Conservation (phyloP, 164 flowering plant genomes). For the Tinospora cordifolia region DNA sequence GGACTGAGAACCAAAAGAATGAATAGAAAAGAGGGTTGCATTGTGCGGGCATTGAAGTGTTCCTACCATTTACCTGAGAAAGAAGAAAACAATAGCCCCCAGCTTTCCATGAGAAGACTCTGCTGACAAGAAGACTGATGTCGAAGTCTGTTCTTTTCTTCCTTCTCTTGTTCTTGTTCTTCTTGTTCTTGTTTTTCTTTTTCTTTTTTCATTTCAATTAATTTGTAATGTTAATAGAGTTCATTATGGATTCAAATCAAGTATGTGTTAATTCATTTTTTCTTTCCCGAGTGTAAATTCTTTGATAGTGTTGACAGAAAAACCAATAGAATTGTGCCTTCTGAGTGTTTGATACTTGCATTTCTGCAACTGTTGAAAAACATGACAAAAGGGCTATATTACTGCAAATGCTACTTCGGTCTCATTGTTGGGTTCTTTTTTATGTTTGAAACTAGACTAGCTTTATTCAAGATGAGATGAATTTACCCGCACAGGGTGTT, state of each 20-base stretch:
- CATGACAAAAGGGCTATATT: too few relatives aligned
- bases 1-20: not conserved
- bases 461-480: too few relatives aligned
- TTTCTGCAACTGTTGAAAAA: too few relatives aligned
- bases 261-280: not conserved
- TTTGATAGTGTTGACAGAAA: not conserved
- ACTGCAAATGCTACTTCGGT: too few relatives aligned
- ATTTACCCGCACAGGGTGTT: too few relatives aligned
- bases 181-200: too few relatives aligned
- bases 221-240: slow-evolving; percentile 1
- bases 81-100: not conserved
- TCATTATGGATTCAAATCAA: not conserved
- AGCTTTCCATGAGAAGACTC: not conserved
- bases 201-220: not conserved
- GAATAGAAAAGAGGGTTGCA: not conserved
- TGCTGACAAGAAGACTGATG: not conserved
- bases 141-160: too few relatives aligned
- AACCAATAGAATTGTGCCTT: not conserved
- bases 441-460: too few relatives aligned
- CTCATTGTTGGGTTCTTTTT: too few relatives aligned
- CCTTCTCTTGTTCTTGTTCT: too few relatives aligned
- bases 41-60: not conserved
- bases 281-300: not conserved
- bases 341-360: not conserved
- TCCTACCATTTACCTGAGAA: not conserved